phyloP scores from a whole-genome alignment of 495 filamentous ascomycete species.

The Tuber calosporum region DNA sequence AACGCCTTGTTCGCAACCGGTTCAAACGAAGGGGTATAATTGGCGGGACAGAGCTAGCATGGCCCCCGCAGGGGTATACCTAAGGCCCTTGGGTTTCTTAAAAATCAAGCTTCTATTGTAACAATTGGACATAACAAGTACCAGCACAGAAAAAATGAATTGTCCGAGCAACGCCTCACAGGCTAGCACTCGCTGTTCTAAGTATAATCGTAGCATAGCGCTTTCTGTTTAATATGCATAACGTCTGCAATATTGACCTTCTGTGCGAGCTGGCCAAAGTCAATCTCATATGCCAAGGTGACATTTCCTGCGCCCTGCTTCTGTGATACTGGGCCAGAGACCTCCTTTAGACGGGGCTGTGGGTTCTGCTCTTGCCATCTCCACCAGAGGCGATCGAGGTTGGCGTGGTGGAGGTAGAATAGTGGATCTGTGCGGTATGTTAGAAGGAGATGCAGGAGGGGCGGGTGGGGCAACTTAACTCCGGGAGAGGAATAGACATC shows the following conservation, averaged over 20 bases:
- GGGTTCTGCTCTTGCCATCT: slow-evolving; percentile 52
- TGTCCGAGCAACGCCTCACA: neutral
- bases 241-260: slow-evolving; percentile 28
- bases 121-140: neutral
- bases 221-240: slow-evolving; percentile 28
- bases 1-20: neutral
- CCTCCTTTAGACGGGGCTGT: slow-evolving; percentile 14
- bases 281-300: slow-evolving; percentile 32
- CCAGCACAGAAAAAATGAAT: neutral
- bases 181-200: neutral
- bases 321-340: slow-evolving; percentile 25
- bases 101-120: neutral
- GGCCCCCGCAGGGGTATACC: neutral
- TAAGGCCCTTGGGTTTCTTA: neutral
- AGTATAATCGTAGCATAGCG: slow-evolving; percentile 30
- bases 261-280: slow-evolving; percentile 24
- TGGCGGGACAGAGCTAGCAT: neutral
- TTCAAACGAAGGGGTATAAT: neutral
- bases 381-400: slow-evolving; percentile 55
- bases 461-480: neutral
- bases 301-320: slow-evolving; percentile 20
- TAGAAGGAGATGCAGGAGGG: neutral
- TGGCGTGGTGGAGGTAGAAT: slow-evolving; percentile 54
- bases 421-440: slow-evolving; percentile 46
- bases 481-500: slow-evolving; percentile 35